Conservation (phyloP, 148 eudicot species). For the Cornus suecica region DNA sequence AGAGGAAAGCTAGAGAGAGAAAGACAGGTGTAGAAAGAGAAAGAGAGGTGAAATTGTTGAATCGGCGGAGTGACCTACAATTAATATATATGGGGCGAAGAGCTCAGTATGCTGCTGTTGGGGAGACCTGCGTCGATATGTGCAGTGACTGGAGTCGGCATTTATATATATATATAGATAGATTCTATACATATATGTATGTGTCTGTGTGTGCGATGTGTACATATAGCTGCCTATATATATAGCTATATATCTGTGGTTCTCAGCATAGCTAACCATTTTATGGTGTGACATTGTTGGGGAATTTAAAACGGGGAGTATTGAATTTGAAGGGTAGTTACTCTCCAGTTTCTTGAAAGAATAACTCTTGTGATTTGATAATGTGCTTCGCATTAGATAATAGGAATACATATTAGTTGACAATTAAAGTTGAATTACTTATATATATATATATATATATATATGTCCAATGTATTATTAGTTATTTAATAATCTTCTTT, state of each 20-base stretch:
- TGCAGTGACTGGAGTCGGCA: not conserved
- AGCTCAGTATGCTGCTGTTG: not conserved
- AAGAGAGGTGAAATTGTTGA: slow-evolving; percentile 3
- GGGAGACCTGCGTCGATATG: not conserved
- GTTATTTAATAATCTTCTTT: no score
- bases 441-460: no score
- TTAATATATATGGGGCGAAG: not conserved
- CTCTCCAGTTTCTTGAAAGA: not conserved
- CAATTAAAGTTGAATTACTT: no score
- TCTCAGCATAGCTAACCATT: not conserved
- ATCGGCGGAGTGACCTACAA: not conserved
- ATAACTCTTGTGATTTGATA: not conserved
- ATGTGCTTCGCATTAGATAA: not conserved
- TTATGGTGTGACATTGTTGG: not conserved
- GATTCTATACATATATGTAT: no score
- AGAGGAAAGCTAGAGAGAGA: not conserved
- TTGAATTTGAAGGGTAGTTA: not conserved
- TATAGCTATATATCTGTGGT: no score
- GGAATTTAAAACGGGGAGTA: not conserved
- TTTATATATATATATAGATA: no score
- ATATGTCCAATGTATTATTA: no score
- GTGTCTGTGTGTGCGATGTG: no score
- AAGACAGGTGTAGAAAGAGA: slow-evolving; percentile 1
- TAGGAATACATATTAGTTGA: no score
- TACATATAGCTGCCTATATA: not conserved